A percentile compares a stretch with the other conserved stretches of the same genome.
phyloP scores from a whole-genome alignment of 345 rosid species.

The Camelina sativa region DNA sequence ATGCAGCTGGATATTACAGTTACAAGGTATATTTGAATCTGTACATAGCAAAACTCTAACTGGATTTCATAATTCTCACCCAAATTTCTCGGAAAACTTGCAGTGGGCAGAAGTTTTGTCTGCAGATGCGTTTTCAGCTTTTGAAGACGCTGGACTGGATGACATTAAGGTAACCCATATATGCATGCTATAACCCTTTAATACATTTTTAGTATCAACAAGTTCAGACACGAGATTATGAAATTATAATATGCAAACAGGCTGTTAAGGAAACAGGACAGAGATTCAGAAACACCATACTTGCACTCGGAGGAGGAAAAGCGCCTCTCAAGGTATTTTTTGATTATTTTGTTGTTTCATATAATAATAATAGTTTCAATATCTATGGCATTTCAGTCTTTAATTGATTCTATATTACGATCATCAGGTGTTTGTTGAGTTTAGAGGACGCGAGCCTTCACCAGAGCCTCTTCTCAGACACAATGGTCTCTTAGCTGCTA shows the following conservation, averaged over 20 bases:
- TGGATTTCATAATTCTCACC: slow-evolving; percentile 18
- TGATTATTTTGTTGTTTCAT: neutral
- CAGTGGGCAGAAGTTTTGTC: slow-evolving; percentile 99
- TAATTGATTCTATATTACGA: slow-evolving; percentile 1
- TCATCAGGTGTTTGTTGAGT: slow-evolving; percentile 78
- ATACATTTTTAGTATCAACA: neutral
- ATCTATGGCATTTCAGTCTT: neutral
- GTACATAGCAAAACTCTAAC: neutral
- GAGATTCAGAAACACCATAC: slow-evolving; percentile 81
- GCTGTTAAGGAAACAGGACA: slow-evolving; percentile 81
- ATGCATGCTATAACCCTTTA: neutral
- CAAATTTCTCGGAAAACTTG: slow-evolving; percentile 44
- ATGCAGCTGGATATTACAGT: slow-evolving; percentile 96
- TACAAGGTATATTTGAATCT: slow-evolving; percentile 68
- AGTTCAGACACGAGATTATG: slow-evolving; percentile 1
- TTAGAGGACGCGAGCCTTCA: slow-evolving; percentile 92
- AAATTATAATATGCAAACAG: slow-evolving; percentile 45
- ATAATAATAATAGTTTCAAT: neutral
- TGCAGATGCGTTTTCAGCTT: slow-evolving; percentile 98
- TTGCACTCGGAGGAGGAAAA: slow-evolving; percentile 95
- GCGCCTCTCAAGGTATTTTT: slow-evolving; percentile 73
- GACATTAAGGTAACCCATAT: slow-evolving; percentile 60
- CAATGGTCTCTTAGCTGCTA: slow-evolving; percentile 69
- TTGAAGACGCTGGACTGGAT: slow-evolving; percentile 88
- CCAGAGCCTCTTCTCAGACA: slow-evolving; percentile 87